Percentiles rank a stretch among this genome's conserved stretches.
Evolutionary conservation across 148 eudicot genomes (phyloP).

Genomic region (Rhododendron molle): DNA sequence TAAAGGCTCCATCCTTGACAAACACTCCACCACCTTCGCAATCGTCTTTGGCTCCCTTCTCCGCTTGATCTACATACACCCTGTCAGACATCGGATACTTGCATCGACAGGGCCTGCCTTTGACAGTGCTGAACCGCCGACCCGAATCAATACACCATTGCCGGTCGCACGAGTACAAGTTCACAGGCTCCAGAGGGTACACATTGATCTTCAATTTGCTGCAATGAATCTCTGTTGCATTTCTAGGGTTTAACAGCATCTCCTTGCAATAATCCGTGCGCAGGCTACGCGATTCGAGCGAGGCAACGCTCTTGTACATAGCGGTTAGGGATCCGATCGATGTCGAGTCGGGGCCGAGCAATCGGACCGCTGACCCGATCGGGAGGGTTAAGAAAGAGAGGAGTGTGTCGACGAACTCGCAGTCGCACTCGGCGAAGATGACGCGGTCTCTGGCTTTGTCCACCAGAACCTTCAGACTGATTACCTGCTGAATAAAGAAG

Average conservation of each 20-base stretch:
- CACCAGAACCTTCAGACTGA: conserved; percentile 2
- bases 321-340: not conserved
- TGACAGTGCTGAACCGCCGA: not conserved
- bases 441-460: not conserved
- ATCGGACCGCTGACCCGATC: not conserved
- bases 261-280: not conserved
- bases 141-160: not conserved
- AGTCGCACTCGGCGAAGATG: conserved; percentile 1
- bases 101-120: not conserved
- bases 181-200: not conserved
- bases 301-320: not conserved
- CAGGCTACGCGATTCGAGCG: not conserved
- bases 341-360: not conserved
- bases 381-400: conserved; percentile 4
- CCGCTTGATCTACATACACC: not conserved
- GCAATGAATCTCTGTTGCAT: not conserved
- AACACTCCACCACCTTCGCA: not conserved
- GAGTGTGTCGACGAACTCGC: not conserved
- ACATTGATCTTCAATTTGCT: not conserved
- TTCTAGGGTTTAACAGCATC: not conserved
- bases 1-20: not conserved
- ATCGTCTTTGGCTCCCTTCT: not conserved
- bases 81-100: not conserved
- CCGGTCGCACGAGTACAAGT: not conserved
- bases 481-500: not conserved